Conservation (phyloP, 768 basidiomycete species). For the Xerocomellus amylosporus region DNA sequence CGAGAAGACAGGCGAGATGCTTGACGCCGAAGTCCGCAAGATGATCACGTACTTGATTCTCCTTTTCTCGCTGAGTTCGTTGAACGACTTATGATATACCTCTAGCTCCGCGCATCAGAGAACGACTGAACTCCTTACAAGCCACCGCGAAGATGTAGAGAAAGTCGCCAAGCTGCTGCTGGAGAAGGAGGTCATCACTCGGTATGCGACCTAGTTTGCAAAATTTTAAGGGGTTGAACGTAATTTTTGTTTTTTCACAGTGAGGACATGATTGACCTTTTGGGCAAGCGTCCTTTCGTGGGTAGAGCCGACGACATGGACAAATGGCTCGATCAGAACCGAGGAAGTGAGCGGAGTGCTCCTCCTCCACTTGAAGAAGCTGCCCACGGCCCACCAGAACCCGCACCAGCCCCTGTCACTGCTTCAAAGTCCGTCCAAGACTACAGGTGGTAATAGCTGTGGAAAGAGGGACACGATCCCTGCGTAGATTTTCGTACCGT, state of each 20-base stretch:
- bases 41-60: constrained; percentile 75
- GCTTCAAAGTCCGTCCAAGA: constrained; percentile 41
- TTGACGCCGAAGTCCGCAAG: constrained; percentile 88
- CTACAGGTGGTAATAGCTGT: constrained; percentile 12
- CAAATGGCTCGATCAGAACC: constrained; percentile 89
- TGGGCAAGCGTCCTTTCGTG: constrained; percentile 81
- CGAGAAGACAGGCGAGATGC: constrained; percentile 93
- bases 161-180: constrained; percentile 88
- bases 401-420: constrained; percentile 49
- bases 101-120: constrained; percentile 72
- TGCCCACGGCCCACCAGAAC: constrained; percentile 37
- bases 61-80: not conserved
- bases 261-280: constrained; percentile 82
- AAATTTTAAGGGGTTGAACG: not conserved
- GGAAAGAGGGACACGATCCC: constrained; percentile 2
- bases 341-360: constrained; percentile 55
- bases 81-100: constrained; percentile 8
- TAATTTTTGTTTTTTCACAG: constrained; percentile 37
- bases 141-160: constrained; percentile 85
- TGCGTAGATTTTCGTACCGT: constrained; percentile 16
- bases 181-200: constrained; percentile 94
- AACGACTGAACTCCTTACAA: constrained; percentile 75
- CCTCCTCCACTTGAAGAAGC: constrained; percentile 59
- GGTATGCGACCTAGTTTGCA: constrained; percentile 46
- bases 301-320: constrained; percentile 90